Conservation (phyloP, 2,329 filamentous ascomycete genomes). For the Thelonectria olida region DNA sequence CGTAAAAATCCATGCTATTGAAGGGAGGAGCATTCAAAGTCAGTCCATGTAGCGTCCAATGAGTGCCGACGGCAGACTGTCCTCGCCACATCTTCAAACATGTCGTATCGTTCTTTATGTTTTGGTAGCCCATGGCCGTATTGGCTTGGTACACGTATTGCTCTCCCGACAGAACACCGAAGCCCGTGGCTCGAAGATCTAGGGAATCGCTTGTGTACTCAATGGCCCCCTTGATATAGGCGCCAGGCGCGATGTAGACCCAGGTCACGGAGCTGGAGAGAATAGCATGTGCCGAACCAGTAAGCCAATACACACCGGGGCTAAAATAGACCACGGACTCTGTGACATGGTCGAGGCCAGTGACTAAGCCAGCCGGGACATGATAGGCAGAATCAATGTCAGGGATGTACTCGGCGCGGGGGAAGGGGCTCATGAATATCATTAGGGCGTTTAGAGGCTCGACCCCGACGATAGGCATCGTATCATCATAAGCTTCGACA, state of each 20-base stretch:
- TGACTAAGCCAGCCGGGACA: constrained; percentile 19
- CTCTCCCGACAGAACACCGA: constrained; percentile 49
- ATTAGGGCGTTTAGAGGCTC: constrained; percentile 16
- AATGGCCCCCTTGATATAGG: constrained; percentile 50
- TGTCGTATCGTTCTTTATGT: constrained; percentile 39
- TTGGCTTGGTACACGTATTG: constrained; percentile 51
- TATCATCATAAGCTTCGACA: neutral
- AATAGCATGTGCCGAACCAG: constrained; percentile 33
- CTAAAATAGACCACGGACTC: constrained; percentile 37
- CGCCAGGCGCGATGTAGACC: constrained; percentile 43
- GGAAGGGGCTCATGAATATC: constrained; percentile 44
- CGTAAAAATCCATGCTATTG: constrained; percentile 48
- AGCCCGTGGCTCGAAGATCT: constrained; percentile 44
- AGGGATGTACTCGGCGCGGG: constrained; percentile 25
- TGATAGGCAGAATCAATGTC: constrained; percentile 5
- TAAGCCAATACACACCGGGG: constrained; percentile 45
- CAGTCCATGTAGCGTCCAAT: constrained; percentile 41
- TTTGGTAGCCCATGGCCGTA: constrained; percentile 39
- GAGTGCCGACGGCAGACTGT: constrained; percentile 20
- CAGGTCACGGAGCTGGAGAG: constrained; percentile 32
- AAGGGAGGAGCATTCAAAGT: constrained; percentile 48
- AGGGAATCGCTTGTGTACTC: constrained; percentile 38
- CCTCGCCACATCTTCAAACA: constrained; percentile 45
- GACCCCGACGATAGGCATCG: constrained; percentile 28
- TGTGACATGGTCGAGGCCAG: constrained; percentile 24